Base-by-base conservation (phyloP, 225 moss, liverwort and hornwort species). In the Polytrichum formosum region DNA sequence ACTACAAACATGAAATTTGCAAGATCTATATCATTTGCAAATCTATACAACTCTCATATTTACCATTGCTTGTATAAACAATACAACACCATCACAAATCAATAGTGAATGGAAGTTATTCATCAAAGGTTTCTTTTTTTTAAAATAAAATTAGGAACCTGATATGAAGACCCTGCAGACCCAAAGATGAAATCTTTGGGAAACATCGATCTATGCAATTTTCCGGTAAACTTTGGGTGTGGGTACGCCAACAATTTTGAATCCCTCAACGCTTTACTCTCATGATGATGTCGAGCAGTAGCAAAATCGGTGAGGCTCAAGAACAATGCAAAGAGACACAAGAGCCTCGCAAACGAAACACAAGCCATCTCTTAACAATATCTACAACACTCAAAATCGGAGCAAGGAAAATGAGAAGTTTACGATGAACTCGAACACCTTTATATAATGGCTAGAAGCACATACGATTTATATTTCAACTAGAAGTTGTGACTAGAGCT, bases 171-270 rank as follows among this genome's bases (percentile, higher is more conserved):
- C 0, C 81, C 78, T 2, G 81, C 84, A 0, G 78, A 84, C 33
- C 81, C 81, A 76, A 84, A 84, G 0, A 78, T 65, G 23, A 81
- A 84, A 26, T 76, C 84, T 6, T 78, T 2, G 17, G 81, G 84
- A 70, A 84, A 84, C 35, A 78, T 75, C 0, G 67, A 75, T 5
- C 73, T 73, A 5, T 73, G 73, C 18, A 81, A 71, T 0, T 71
- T 25, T 26, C 81, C 78, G 0, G 76, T 75, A 30, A 31, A 84
- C 37, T 64, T 1, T 56, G 69, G 84, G 17, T 77, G 0, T 0
- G 75, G 70, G 2, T 84, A 84, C 0, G 67, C 78, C 16, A 72
- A 75, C 3, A 84, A 35, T 18, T 84, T 78, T 9, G 84, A 84
- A 22, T 23, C 62, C 26, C 13, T 28, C 23, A 63, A 63, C 5